These are phyloP conservation scores for Geotrichum carabidarum DNA, from an alignment of 1,139 yeast species.

Conservation along the genomic window DNA sequence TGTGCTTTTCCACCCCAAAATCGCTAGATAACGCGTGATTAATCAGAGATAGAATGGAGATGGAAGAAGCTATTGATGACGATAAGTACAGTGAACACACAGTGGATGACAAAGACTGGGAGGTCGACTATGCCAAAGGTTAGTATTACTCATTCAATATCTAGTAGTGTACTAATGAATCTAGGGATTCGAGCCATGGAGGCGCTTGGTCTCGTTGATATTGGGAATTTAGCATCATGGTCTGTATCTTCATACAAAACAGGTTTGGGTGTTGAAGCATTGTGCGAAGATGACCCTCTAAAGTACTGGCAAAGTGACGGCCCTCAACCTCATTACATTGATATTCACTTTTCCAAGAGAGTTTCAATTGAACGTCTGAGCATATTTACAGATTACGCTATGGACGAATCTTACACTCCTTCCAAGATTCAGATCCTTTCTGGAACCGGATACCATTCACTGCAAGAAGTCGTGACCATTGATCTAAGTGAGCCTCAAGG, in stretches of 20 bases:
- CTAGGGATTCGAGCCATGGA: conserved; percentile 49
- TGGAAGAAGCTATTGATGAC: background rate
- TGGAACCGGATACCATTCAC: conserved; percentile 83
- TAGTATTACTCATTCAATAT: background rate
- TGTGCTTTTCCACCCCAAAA: too few relatives aligned
- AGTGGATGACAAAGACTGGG: conserved; percentile 6
- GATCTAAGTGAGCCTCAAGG: conserved; percentile 73
- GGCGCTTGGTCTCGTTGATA: conserved; percentile 55
- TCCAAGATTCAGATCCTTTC: conserved; percentile 63
- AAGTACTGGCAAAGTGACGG: conserved; percentile 97
- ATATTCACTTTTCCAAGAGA: conserved; percentile 73
- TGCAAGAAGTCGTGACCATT: conserved; percentile 65
- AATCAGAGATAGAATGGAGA: conserved; percentile 1
- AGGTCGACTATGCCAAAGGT: conserved; percentile 7
- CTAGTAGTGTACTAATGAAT: background rate
- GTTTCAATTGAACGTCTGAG: conserved; percentile 68
- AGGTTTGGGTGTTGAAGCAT: conserved; percentile 64
- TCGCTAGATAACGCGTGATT: background rate
- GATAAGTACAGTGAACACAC: conserved; percentile 1
- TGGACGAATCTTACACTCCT: conserved; percentile 94
- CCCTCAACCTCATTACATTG: conserved; percentile 78
- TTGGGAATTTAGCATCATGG: conserved; percentile 84
- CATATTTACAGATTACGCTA: conserved; percentile 57
- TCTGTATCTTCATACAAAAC: conserved; percentile 69
- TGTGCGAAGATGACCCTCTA: conserved; percentile 70